Evolutionary conservation across 768 basidiomycete genomes (phyloP).

Genomic region (Trametes cubensis): DNA sequence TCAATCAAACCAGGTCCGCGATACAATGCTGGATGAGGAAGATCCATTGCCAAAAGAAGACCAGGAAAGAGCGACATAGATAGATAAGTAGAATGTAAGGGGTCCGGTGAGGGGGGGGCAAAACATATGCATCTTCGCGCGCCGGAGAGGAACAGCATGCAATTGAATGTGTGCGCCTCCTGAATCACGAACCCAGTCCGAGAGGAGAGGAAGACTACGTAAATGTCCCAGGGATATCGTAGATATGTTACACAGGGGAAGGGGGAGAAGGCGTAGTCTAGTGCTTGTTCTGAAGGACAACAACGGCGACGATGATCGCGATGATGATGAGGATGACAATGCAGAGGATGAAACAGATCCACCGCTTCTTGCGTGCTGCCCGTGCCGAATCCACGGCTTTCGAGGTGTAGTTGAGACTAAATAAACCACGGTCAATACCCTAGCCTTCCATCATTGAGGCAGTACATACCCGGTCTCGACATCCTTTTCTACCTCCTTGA

Average conservation of each 20-base stretch:
- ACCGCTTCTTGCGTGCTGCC: slow-evolving; percentile 91
- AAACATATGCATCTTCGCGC: neutral
- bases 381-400: slow-evolving; percentile 87
- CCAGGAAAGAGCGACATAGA: slow-evolving; percentile 2
- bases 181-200: slow-evolving; percentile 11
- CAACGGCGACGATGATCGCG: slow-evolving; percentile 62
- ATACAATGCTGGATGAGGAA: slow-evolving; percentile 4
- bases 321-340: slow-evolving; percentile 68
- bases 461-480: slow-evolving; percentile 76
- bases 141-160: neutral
- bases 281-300: slow-evolving; percentile 50
- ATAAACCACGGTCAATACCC: neutral
- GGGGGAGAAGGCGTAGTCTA: slow-evolving; percentile 27
- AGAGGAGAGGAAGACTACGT: slow-evolving; percentile 6
- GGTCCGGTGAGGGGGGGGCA: slow-evolving; percentile 1
- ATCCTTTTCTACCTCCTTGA: slow-evolving; percentile 75
- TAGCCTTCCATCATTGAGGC: neutral
- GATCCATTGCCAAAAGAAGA: slow-evolving; percentile 14
- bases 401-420: slow-evolving; percentile 80
- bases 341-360: slow-evolving; percentile 89
- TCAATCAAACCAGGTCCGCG: neutral
- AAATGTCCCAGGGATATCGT: slow-evolving; percentile 20
- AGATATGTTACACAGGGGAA: slow-evolving; percentile 12
- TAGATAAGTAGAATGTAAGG: slow-evolving; percentile 19
- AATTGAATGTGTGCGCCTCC: slow-evolving; percentile 5